These are phyloP conservation scores for Aspergillus sp. DNA, from an alignment of 2,329 filamentous ascomycete species.

Conservation along the genomic window DNA sequence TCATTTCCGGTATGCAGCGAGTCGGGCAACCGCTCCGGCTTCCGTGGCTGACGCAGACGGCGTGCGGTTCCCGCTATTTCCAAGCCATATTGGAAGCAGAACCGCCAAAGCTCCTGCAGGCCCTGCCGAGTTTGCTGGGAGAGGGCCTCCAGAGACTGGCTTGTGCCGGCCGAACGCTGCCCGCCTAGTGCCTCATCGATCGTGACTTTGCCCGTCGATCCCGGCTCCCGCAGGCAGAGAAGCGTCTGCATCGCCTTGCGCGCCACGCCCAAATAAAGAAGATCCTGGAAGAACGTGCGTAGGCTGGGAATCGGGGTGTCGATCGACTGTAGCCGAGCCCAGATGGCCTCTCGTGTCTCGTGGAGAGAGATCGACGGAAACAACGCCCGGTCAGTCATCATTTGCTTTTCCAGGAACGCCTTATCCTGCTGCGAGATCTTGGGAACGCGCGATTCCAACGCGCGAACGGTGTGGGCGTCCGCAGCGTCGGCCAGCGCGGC, in stretches of 20 bases:
- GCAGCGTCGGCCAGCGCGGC: neutral
- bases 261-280: constrained; percentile 11
- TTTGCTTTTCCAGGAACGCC: constrained; percentile 1
- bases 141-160: neutral
- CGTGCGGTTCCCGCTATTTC: constrained; percentile 10
- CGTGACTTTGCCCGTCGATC: constrained; percentile 4
- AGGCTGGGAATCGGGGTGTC: constrained; percentile 13
- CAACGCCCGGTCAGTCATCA: neutral
- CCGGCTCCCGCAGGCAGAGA: neutral
- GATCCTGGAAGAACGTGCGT: constrained; percentile 17
- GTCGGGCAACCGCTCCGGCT: neutral
- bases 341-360: neutral
- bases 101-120: constrained; percentile 15
- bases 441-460: constrained; percentile 10
- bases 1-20: constrained; percentile 2
- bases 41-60: neutral
- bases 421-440: constrained; percentile 8
- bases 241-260: constrained; percentile 7
- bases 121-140: neutral
- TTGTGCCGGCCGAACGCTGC: neutral
- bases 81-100: constrained; percentile 18
- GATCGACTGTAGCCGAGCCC: constrained; percentile 10
- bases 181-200: constrained; percentile 9
- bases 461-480: constrained; percentile 8
- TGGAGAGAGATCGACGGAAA: neutral